Base-by-base conservation (phyloP, 2,329 filamentous ascomycete genomes). In the Trichophyton benhamiae region DNA sequence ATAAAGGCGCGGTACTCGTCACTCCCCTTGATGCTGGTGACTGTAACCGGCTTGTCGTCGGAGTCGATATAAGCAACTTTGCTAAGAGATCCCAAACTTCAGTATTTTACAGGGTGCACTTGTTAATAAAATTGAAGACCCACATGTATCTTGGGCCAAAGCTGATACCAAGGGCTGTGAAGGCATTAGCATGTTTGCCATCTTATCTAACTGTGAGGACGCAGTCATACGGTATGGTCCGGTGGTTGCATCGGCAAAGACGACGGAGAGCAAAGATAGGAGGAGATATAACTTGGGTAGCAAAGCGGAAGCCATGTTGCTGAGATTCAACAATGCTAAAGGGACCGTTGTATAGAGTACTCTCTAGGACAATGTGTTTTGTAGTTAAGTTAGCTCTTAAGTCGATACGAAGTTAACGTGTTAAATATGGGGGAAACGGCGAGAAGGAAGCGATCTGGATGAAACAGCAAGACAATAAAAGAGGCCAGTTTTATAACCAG, bases 1-100 rank as follows among this genome's bases (percentile, higher is more conserved):
- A 55, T 36, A 60, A 55, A 60, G 17, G 25, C 22, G 9, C 17
- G 17, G 30, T 60, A 55, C 44, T 41, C 59, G 38, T 60, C 44
- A 27, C 27, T 57, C 33, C 46, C 44, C 57, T 15, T 55, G 11
- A 60, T 22, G 36, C 46, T 60, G 25, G 44, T 25, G 22, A 60
- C 44, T 55, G 17, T n/a, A n/a, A 38, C 27, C 4, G 48, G 22
- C 59, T 60, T 30, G 8, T 48, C 48, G 41, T 11, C 4, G 17
- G 41, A 44, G 13, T 44, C 41, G 41, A 44, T 44, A 44, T 44
- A 44, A n/a, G 41, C 41, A 13, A n/a, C 41, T 6, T 11, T 44
- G 17, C 41, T 44, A 44, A 22, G 22, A 22, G 41, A 13, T 44
- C 41, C 15, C 15, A 9, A 44, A n/a, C 8, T 44, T 44, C 41